Conservation (phyloP, 164 flowering plant species). For the Cinnamomum micranthum region DNA sequence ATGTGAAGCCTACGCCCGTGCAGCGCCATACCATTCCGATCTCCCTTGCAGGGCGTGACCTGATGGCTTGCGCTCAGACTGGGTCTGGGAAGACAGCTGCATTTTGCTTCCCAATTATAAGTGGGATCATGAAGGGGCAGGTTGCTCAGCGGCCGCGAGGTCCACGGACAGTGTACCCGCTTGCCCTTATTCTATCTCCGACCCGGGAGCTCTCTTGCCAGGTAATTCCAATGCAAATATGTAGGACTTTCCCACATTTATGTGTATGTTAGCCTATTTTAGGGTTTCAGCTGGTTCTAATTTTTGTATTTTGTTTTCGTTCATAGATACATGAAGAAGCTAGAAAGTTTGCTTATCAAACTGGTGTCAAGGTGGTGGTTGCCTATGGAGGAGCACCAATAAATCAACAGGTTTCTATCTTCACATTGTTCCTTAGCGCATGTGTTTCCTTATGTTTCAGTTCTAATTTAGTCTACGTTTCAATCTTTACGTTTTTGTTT, state of each 20-base stretch:
- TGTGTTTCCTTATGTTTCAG: too few species aligned
- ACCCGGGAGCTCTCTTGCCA: conserved; percentile 76
- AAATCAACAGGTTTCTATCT: conserved; percentile 40
- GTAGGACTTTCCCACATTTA: too few species aligned
- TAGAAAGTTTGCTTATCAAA: conserved; percentile 54
- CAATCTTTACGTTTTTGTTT: too few species aligned
- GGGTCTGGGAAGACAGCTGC: conserved; percentile 92
- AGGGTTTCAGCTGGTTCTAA: background rate
- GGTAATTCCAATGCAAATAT: conserved; percentile 23
- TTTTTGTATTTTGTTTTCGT: background rate
- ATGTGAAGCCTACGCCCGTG: conserved; percentile 77
- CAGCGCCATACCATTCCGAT: conserved; percentile 78
- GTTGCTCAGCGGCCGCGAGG: conserved; percentile 47
- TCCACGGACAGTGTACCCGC: conserved; percentile 51
- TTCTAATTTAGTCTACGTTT: too few species aligned
- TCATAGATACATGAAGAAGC: conserved; percentile 63
- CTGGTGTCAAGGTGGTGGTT: conserved; percentile 59
- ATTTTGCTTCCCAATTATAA: conserved; percentile 71
- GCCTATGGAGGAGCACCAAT: conserved; percentile 72
- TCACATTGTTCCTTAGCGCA: too few species aligned
- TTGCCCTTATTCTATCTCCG: conserved; percentile 75
- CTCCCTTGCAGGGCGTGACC: conserved; percentile 55
- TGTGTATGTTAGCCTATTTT: too few species aligned
- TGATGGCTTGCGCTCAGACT: conserved; percentile 86
- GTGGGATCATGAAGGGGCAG: conserved; percentile 65